Conservation (phyloP, 371 early-diverging fungal species). For the Apophysomyces elegans region DNA sequence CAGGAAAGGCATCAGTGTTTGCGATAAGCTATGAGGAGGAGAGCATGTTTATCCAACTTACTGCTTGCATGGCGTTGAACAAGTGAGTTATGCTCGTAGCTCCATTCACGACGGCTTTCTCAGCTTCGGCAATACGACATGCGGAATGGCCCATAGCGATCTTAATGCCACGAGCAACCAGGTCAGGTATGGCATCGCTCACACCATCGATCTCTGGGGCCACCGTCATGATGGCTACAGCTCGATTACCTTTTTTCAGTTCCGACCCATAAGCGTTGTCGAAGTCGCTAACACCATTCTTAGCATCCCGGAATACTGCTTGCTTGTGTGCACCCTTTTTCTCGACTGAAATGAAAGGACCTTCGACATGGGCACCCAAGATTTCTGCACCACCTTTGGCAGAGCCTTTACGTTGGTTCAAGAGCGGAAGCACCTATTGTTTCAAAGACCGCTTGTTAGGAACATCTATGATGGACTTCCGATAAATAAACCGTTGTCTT, state of each 20-base stretch:
- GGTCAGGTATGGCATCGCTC: constrained; percentile 65
- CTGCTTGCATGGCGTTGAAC: constrained; percentile 77
- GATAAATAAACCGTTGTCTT: no score
- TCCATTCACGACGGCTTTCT: constrained; percentile 66
- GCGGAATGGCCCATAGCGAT: constrained; percentile 76
- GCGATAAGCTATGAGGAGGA: background rate
- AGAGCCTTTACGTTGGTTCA: constrained; percentile 68
- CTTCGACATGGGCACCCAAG: constrained; percentile 80
- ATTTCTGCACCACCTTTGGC: constrained; percentile 70
- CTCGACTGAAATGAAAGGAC: constrained; percentile 69
- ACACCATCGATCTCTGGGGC: constrained; percentile 81
- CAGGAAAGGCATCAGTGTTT: background rate
- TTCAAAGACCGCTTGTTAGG: background rate
- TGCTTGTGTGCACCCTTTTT: constrained; percentile 82
- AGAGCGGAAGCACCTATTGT: constrained; percentile 60
- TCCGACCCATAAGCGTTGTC: constrained; percentile 73
- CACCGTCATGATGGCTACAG: constrained; percentile 71
- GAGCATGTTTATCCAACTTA: constrained; percentile 13
- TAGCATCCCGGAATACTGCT: constrained; percentile 64
- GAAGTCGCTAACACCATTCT: constrained; percentile 71
- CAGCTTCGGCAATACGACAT: constrained; percentile 68
- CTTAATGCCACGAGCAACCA: constrained; percentile 62
- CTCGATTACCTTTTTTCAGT: constrained; percentile 28
- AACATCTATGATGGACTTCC: no score
- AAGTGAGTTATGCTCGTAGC: constrained; percentile 73